phyloP scores from a whole-genome alignment of 2,329 filamentous ascomycete genomes.

The Coniochaeta sp. region DNA sequence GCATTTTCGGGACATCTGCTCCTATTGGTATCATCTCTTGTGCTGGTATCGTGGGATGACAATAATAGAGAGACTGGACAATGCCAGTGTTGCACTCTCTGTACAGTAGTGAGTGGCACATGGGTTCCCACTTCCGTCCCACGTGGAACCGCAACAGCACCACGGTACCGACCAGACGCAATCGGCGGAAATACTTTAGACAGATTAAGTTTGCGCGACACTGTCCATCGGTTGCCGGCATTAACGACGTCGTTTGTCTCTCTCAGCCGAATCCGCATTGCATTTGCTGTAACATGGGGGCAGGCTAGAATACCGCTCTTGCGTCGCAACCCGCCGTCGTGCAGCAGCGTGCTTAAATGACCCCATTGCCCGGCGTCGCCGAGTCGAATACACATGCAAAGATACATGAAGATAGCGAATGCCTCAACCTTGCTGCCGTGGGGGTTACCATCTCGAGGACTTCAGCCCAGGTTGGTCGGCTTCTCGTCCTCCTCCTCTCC shows the following conservation, averaged over 20 bases:
- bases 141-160: background rate
- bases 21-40: too few relatives aligned
- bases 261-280: background rate
- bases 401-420: background rate
- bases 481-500: constrained; percentile 38
- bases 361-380: background rate
- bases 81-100: background rate
- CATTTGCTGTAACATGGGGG: background rate
- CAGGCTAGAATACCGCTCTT: background rate
- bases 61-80: too few relatives aligned
- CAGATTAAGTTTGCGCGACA: background rate
- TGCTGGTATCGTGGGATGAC: too few relatives aligned
- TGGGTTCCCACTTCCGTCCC: background rate
- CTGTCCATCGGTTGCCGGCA: background rate
- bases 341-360: background rate
- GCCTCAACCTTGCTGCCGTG: background rate
- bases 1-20: too few relatives aligned
- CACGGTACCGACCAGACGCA: background rate
- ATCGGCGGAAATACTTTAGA: background rate
- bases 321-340: background rate
- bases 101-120: too few relatives aligned
- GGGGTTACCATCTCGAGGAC: background rate
- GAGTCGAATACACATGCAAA: background rate
- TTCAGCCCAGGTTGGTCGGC: background rate
- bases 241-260: background rate